Conservation (phyloP, 1,284 basidiomycete species). For the Fomitopsis palustris region DNA sequence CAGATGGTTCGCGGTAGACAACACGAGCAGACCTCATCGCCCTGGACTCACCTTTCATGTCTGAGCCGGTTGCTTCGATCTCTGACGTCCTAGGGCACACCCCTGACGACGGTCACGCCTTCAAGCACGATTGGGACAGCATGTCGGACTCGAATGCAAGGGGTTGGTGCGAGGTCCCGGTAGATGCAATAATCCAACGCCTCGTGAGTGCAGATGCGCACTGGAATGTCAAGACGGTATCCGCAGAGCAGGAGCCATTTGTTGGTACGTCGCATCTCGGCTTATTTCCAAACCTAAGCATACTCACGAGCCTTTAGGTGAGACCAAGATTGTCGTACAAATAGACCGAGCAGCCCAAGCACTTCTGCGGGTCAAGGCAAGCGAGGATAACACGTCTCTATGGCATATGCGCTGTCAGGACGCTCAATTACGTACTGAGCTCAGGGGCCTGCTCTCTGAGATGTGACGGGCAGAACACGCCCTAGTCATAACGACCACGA, state of each 20-base stretch:
- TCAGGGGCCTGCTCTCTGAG: slow-evolving; percentile 18
- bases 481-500: background rate
- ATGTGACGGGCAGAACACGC: background rate
- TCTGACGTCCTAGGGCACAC: slow-evolving; percentile 12
- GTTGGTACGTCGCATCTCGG: slow-evolving; percentile 38
- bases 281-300: background rate
- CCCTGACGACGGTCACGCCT: slow-evolving; percentile 30
- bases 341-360: slow-evolving; percentile 22
- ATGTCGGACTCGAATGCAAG: slow-evolving; percentile 43
- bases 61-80: slow-evolving; percentile 34
- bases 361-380: slow-evolving; percentile 54
- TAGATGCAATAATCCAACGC: slow-evolving; percentile 47
- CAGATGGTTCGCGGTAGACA: slow-evolving; percentile 24
- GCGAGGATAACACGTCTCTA: slow-evolving; percentile 67
- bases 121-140: slow-evolving; percentile 52
- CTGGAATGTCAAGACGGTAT: slow-evolving; percentile 44
- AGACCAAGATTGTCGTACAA: slow-evolving; percentile 55
- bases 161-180: slow-evolving; percentile 62
- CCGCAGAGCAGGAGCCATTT: slow-evolving; percentile 54
- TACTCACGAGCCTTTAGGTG: slow-evolving; percentile 46
- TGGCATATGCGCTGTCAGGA: slow-evolving; percentile 66
- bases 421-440: slow-evolving; percentile 20
- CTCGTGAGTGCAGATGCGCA: slow-evolving; percentile 43
- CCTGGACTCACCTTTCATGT: slow-evolving; percentile 64
- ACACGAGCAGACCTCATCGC: slow-evolving; percentile 58